phyloP scores from a whole-genome alignment of 2,329 filamentous ascomycete species.

The Penicillium polonicum region DNA sequence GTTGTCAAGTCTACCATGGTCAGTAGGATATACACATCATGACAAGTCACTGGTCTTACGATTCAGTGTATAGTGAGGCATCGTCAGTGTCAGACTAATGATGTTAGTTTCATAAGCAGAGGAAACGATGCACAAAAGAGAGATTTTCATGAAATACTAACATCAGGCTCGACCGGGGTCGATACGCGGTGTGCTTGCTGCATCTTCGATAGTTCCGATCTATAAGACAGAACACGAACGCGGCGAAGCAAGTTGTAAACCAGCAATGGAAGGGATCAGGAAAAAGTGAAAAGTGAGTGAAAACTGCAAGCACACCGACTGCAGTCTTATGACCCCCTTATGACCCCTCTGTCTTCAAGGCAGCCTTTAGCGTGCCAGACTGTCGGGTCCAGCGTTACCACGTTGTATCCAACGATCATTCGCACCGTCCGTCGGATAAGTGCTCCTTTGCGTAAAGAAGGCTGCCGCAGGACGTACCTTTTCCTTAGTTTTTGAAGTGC shows the following conservation, averaged over 20 bases:
- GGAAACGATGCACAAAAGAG: neutral
- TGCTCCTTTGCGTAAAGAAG: neutral
- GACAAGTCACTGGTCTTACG: constrained; percentile 22
- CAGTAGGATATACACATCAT: neutral
- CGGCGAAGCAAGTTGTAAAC: neutral
- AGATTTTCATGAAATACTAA: constrained; percentile 14
- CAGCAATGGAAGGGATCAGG: constrained; percentile 18
- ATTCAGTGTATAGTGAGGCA: constrained; percentile 29
- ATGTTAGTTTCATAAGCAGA: neutral
- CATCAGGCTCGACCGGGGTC: constrained; percentile 28
- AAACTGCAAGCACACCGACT: constrained; percentile 18
- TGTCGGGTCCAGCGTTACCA: constrained; percentile 13
- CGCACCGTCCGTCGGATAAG: neutral
- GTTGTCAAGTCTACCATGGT: constrained; percentile 23
- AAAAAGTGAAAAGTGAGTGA: constrained; percentile 5
- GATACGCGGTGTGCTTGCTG: constrained; percentile 10
- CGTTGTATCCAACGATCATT: neutral
- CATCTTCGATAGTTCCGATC: constrained; percentile 5
- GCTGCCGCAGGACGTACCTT: neutral
- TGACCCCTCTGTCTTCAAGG: constrained; percentile 21
- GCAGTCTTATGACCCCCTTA: constrained; percentile 15
- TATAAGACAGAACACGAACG: neutral
- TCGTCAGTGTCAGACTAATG: constrained; percentile 24
- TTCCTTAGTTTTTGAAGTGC: constrained; percentile 7
- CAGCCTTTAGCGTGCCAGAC: constrained; percentile 16